Conservation (phyloP, 768 basidiomycete species). For the Fistulinella prunicolor region DNA sequence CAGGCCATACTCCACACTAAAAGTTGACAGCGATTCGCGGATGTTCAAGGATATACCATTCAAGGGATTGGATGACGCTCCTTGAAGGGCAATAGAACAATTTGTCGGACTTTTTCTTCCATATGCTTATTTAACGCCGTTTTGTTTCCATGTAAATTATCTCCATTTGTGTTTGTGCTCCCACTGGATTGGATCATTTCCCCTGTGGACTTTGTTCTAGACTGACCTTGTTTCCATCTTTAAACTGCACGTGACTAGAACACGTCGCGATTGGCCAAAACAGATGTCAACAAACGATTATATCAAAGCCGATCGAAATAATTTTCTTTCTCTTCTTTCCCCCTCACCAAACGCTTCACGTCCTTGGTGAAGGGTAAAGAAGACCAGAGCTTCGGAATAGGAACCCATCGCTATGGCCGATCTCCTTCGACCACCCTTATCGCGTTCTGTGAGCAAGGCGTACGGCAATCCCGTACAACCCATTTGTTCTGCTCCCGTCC, state of each 20-base stretch:
- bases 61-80: not conserved
- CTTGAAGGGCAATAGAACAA: not conserved
- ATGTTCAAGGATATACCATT: not conserved
- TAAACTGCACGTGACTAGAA: slow-evolving; percentile 1
- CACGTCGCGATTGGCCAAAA: slow-evolving; percentile 17
- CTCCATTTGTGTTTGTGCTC: not conserved
- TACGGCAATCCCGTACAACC: slow-evolving; percentile 36
- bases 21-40: slow-evolving; percentile 4
- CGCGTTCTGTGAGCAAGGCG: slow-evolving; percentile 41
- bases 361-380: slow-evolving; percentile 49
- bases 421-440: slow-evolving; percentile 41
- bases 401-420: slow-evolving; percentile 14
- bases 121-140: not conserved
- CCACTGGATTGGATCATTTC: not conserved
- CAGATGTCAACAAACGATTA: slow-evolving; percentile 21
- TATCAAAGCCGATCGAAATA: slow-evolving; percentile 4
- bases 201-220: not conserved
- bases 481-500: slow-evolving; percentile 33
- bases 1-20: slow-evolving; percentile 2
- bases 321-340: slow-evolving; percentile 39
- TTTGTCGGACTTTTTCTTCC: not conserved
- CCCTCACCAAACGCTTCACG: slow-evolving; percentile 45
- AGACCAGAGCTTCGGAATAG: slow-evolving; percentile 27
- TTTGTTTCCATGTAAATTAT: not conserved
- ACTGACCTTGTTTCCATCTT: not conserved